phyloP scores from a whole-genome alignment of 352 stramenopile genomes.

The Peronospora belbahrii region DNA sequence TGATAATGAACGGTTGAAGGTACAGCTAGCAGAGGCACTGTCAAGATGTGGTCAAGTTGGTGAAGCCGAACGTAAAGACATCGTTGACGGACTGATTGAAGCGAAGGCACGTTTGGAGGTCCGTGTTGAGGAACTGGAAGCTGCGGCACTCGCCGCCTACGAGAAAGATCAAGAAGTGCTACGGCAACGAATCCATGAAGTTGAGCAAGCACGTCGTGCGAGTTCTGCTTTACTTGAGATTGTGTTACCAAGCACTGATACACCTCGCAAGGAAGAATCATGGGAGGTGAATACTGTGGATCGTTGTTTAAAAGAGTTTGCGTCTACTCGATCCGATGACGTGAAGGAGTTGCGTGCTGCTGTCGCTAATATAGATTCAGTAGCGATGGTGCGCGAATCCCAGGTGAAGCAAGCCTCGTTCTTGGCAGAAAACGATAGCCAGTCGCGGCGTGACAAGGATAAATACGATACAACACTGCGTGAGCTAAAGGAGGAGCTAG shows the following conservation, averaged over 20 bases:
- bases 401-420: constrained; percentile 20
- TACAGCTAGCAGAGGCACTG: constrained; percentile 19
- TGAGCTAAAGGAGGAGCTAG: constrained; percentile 47
- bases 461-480: constrained; percentile 36
- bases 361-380: constrained; percentile 30
- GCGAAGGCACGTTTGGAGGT: constrained; percentile 13
- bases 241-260: neutral
- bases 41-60: constrained; percentile 1
- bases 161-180: constrained; percentile 29
- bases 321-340: constrained; percentile 25
- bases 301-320: constrained; percentile 19
- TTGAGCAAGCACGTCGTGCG: constrained; percentile 21
- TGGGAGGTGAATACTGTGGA: constrained; percentile 17
- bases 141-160: constrained; percentile 16
- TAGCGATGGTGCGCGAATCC: constrained; percentile 25
- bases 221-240: constrained; percentile 6
- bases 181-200: constrained; percentile 20
- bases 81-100: constrained; percentile 8
- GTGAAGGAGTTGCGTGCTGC: constrained; percentile 28
- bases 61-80: constrained; percentile 2
- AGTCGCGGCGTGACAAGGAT: constrained; percentile 22
- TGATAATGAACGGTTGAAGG: constrained; percentile 30
- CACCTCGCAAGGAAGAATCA: neutral
- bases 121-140: constrained; percentile 24
- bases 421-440: constrained; percentile 17